Base-by-base conservation (phyloP, 2,329 filamentous ascomycete genomes). In the Colletotrichum kahawae region DNA sequence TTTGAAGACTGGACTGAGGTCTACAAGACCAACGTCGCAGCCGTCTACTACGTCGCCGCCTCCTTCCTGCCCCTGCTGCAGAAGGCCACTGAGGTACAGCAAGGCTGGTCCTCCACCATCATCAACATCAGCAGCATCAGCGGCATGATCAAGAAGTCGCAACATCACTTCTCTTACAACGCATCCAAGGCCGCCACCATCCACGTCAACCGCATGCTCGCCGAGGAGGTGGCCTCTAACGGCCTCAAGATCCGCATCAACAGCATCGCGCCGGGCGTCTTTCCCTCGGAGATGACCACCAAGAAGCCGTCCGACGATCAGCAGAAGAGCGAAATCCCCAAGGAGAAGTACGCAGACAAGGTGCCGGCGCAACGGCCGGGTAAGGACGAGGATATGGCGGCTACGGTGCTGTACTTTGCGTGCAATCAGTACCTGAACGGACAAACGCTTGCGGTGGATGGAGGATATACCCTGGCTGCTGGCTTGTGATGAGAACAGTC, bases 11-110 rank as follows among this genome's bases (percentile, higher is more conserved):
- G 94, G 95, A 89, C 88, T n/a, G 84, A 89, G 54, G 91, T 91
- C 0, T 96, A 94, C 86, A 90, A 91, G 74, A 95, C 94, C 24
- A 95, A 97, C 77, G 94, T 96, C 13, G 91, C 94, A 36, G 90
- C 90, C 75, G 87, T 92, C 71, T 94, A 91, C 85, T 94, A 93
- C 77, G 87, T 90, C 65, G 92, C 92, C 0, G 88, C 92, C 65
- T 89, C 91, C 0, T 88, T 94, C 59, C 89, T 92, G 2, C 91
- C 92, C 0, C 85, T 93, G 5, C 87, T 94, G 66, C 89, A 92
- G 80, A 87, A 87, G 27, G 85, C 78, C 79, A 88, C 79, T 78
- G 83, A 87, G 67, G 78, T 71, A 1, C 82, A 86, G 74, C 76
- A 79, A 6, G 87, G 86, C 70, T 90, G 88, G 88, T 88, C 92